Conservation (phyloP, 495 filamentous ascomycete species). For the Aspergillus sparsus region DNA sequence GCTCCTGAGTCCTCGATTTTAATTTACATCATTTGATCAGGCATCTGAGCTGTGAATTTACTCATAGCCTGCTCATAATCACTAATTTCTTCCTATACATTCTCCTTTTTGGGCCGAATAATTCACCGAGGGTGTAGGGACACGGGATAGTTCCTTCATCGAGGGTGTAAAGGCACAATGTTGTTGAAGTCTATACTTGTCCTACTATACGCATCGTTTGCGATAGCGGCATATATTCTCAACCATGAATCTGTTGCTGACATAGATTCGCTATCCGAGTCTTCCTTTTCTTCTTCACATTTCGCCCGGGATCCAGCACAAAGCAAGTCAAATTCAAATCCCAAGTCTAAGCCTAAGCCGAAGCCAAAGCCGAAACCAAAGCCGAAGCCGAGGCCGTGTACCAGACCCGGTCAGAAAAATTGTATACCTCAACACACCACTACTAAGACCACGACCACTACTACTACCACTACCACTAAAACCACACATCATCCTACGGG, state of each 20-base stretch:
- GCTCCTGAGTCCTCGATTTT: no score
- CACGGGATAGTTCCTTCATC: no score
- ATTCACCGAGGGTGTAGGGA: no score
- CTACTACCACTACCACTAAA: not conserved
- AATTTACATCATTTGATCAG: no score
- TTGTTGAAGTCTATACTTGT: not conserved
- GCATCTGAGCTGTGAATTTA: no score
- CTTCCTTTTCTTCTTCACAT: constrained; percentile 1
- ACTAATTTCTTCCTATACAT: no score
- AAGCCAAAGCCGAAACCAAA: not conserved
- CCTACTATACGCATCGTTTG: not conserved
- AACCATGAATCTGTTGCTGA: not conserved
- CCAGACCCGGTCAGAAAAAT: not conserved
- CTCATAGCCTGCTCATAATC: no score
- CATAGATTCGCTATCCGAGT: constrained; percentile 1
- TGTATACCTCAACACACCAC: not conserved
- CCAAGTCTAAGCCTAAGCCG: not conserved
- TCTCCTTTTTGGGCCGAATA: no score
- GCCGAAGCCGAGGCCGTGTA: constrained; percentile 1
- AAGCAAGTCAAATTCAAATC: not conserved
- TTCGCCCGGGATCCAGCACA: not conserved
- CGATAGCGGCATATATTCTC: not conserved
- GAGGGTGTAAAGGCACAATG: not conserved
- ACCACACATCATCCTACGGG: not conserved
- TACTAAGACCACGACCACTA: not conserved